Conservation (phyloP, 305 asterid species). For the Rubia peregrina region DNA sequence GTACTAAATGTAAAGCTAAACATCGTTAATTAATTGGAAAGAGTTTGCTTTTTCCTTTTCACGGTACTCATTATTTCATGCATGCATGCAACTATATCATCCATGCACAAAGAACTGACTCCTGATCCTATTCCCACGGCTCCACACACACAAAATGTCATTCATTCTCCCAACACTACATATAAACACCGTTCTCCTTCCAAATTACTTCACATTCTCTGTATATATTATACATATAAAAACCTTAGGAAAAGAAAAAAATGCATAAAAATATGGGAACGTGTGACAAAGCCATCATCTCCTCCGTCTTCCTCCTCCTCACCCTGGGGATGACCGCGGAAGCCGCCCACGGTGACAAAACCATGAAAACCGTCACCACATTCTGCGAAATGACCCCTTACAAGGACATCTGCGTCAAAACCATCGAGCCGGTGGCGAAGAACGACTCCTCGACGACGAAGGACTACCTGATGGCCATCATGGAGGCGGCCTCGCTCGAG, state of each 20-base stretch:
- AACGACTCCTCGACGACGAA: conserved; percentile 41
- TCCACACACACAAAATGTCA: not conserved
- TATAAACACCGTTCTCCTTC: not conserved
- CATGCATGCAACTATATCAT: not conserved
- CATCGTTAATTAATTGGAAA: no score
- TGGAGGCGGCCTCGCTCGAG: conserved; percentile 32
- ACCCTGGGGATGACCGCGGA: not conserved
- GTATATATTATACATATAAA: not conserved
- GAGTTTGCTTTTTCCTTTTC: not conserved
- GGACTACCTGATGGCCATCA: conserved; percentile 46
- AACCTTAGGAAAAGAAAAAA: not conserved
- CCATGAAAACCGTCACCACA: conserved; percentile 29
- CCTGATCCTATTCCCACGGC: not conserved
- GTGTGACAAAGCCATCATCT: not conserved
- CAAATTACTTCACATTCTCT: not conserved
- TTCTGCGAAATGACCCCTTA: conserved; percentile 42
- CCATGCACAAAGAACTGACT: not conserved
- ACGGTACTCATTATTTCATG: not conserved
- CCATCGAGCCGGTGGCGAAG: conserved; percentile 33
- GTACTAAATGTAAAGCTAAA: no score
- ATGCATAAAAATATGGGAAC: not conserved
- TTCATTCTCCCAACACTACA: not conserved
- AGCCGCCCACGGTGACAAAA: not conserved
- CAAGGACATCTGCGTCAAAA: conserved; percentile 44
- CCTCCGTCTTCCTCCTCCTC: not conserved